Base-by-base conservation (phyloP, 1,284 basidiomycete species). In the Trichosporon asahii region DNA sequence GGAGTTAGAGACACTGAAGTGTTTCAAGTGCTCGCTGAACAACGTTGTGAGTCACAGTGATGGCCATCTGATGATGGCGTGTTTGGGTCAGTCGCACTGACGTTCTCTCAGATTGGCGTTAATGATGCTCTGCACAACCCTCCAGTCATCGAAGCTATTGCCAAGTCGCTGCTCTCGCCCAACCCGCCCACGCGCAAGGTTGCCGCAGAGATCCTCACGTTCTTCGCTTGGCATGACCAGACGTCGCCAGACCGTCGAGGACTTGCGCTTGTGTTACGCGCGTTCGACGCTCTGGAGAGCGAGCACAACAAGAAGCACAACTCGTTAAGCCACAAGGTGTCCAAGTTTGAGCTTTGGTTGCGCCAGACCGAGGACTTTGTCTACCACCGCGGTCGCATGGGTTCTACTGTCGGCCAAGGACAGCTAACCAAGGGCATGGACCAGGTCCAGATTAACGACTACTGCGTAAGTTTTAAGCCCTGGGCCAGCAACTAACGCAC, bases 1-100 rank as follows among this genome's bases (percentile, higher is more conserved):
- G 63, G 96, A 98, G 82, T 90, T 94, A 70, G 95, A 98, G 83
- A 86, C 95, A 64, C 88, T 93, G 69, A 97, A 95, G 82, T 95
- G 93, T 77, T 85, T 98, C 72, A 91, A 90, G 77, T 89, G 89
- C 44, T 91, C 97, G 44, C 86, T 98, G 69, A 96, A 96, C 80
- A 88, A 86, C 75, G 85, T 87, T 73, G 91, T 92, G 76, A 73
- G 88, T 85, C n/a, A 9, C 27, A 33, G 18, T 31, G 57, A n/a
- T n/a, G 57, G 57, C 9, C 12, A 18, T 27, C 11, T 18, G 53
- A 23, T 27, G 25, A 12, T 27, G 55, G 57, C 25, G 27, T 40
- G 18, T 23, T 21, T 40, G 35, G 37, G 25, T 33, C 35, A 37
- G 35, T 11, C 7, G 12, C 57, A 66, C 66, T 76, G 66, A 76